Evolutionary conservation across 441 rosid species (phyloP).

Genomic region (Euphorbia celastroides): DNA sequence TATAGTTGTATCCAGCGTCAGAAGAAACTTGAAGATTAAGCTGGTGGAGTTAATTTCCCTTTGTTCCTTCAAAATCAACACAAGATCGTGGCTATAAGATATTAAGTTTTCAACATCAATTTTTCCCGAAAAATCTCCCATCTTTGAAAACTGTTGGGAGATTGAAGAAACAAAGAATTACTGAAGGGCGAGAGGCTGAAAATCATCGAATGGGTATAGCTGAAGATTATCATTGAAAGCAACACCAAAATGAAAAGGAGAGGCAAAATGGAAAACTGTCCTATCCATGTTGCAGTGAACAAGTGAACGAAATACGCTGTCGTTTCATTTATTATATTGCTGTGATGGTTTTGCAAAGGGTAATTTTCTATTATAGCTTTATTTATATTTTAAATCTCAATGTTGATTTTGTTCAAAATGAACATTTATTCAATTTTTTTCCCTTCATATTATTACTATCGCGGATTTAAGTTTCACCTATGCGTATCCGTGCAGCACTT

Average conservation of each 20-base stretch:
- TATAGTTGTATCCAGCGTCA: constrained; percentile 32
- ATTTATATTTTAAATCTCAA: too few species aligned
- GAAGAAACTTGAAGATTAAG: constrained; percentile 37
- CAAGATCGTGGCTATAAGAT: constrained; percentile 50
- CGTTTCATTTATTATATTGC: too few species aligned
- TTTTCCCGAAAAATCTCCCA: constrained; percentile 38
- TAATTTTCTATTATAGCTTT: too few species aligned
- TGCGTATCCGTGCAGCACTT: too few species aligned
- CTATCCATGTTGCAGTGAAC: too few species aligned
- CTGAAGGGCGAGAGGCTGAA: not conserved
- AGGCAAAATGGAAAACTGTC: constrained; percentile 9
- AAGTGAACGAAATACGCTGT: too few species aligned
- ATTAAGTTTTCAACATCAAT: constrained; percentile 41
- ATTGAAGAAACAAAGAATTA: not conserved
- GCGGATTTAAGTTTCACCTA: too few species aligned
- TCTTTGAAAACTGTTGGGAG: constrained; percentile 16
- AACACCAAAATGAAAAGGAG: not conserved
- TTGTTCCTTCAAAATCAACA: constrained; percentile 40
- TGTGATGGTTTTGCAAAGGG: too few species aligned
- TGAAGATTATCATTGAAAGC: not conserved
- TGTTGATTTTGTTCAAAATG: too few species aligned
- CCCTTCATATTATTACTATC: too few species aligned
- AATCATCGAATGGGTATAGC: not conserved
- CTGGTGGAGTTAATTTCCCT: constrained; percentile 35
- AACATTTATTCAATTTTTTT: too few species aligned